Percentiles rank a stretch among this genome's conserved stretches.
Conservation (phyloP, 2,329 filamentous ascomycete species). For the Aureobasidium sp. region DNA sequence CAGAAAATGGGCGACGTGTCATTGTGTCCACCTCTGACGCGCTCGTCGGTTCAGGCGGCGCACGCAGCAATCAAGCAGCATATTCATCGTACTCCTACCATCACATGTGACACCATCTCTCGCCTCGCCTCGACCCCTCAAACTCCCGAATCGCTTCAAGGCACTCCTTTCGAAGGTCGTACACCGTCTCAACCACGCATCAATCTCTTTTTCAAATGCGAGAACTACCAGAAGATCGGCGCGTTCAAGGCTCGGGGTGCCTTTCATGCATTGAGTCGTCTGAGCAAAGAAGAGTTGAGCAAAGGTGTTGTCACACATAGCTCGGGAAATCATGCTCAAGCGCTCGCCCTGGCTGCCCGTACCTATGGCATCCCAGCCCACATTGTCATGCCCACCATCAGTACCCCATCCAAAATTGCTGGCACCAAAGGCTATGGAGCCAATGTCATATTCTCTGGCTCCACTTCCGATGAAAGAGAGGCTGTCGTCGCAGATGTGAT, state of each 20-base stretch:
- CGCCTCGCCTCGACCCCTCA: slow-evolving; percentile 67
- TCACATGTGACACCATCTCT: slow-evolving; percentile 71
- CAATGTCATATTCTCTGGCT: slow-evolving; percentile 71
- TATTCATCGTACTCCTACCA: slow-evolving; percentile 76
- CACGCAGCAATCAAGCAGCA: slow-evolving; percentile 65
- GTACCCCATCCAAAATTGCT: slow-evolving; percentile 77
- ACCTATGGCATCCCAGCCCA: slow-evolving; percentile 68
- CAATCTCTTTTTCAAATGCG: slow-evolving; percentile 87
- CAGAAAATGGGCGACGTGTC: slow-evolving; percentile 38
- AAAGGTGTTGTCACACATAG: slow-evolving; percentile 85
- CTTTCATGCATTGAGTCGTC: slow-evolving; percentile 71
- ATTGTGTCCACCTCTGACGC: slow-evolving; percentile 57
- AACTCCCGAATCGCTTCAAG: slow-evolving; percentile 44
- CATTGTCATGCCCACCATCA: slow-evolving; percentile 89
- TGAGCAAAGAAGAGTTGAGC: slow-evolving; percentile 57
- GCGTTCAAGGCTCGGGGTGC: slow-evolving; percentile 91
- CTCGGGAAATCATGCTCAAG: slow-evolving; percentile 88
- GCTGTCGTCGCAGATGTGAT: slow-evolving; percentile 65
- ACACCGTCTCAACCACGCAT: slow-evolving; percentile 56
- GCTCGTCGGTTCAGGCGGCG: slow-evolving; percentile 63
- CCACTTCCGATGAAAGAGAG: slow-evolving; percentile 73
- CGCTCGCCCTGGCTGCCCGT: slow-evolving; percentile 75
- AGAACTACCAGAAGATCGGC: slow-evolving; percentile 84
- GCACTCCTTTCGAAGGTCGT: slow-evolving; percentile 52
- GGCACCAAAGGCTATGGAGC: slow-evolving; percentile 75